Percentiles rank a stretch among this genome's conserved stretches.
Evolutionary conservation across 306 rosid genomes (phyloP).

Genomic region (Vigna mungo): DNA sequence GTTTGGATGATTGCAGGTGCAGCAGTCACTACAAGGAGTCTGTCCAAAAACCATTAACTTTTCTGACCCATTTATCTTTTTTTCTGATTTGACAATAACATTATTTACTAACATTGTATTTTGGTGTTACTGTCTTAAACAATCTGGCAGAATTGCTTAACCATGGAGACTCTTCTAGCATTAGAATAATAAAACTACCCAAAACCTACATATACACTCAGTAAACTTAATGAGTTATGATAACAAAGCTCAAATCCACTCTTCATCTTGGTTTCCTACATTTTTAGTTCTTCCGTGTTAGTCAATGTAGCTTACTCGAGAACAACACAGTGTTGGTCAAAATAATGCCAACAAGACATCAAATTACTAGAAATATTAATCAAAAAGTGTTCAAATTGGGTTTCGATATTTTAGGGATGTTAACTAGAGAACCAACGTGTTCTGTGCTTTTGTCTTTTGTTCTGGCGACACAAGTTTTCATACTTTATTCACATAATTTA

Average conservation of each 20-base stretch:
- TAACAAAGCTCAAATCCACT: too few relatives aligned
- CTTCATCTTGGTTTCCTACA: too few relatives aligned
- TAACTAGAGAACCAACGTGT: neutral
- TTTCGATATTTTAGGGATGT: neutral
- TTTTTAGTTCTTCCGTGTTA: too few relatives aligned
- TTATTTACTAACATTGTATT: neutral
- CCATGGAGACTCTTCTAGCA: too few relatives aligned
- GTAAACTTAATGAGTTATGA: too few relatives aligned
- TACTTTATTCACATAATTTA: neutral
- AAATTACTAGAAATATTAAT: neutral
- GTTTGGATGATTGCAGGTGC: neutral
- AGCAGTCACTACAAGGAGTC: neutral
- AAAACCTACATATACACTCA: too few relatives aligned
- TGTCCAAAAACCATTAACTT: neutral
- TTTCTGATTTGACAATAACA: neutral
- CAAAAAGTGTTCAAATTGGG: neutral
- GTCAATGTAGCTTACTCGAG: too few relatives aligned
- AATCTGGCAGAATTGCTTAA: too few relatives aligned
- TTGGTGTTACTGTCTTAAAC: neutral
- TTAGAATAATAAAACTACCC: too few relatives aligned
- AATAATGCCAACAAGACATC: neutral
- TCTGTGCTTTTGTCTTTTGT: neutral
- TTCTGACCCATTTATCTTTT: neutral
- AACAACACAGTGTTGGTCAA: too few relatives aligned
- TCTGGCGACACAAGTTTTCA: neutral